A percentile compares a stretch with the other conserved stretches of the same genome.
Conservation (phyloP, 1,139 yeast genomes). For the Yamadazyma dendronema region DNA sequence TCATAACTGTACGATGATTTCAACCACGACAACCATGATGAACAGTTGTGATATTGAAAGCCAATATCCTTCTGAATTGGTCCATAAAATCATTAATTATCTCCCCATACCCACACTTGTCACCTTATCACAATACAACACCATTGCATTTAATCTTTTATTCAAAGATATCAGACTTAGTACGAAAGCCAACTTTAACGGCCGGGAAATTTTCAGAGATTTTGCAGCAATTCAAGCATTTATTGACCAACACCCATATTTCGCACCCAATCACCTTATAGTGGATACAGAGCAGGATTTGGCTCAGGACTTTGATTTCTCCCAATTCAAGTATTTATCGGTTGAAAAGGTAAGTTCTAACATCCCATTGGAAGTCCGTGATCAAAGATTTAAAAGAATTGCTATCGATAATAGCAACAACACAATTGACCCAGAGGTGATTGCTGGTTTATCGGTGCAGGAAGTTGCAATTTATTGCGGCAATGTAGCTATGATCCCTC, state of each 20-base stretch:
- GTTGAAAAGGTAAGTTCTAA: slow-evolving; percentile 1
- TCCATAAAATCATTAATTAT: slow-evolving; percentile 1
- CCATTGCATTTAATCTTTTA: slow-evolving; percentile 4
- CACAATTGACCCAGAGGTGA: background rate
- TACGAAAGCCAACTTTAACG: background rate
- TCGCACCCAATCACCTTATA: slow-evolving; percentile 5
- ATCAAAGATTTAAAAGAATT: background rate
- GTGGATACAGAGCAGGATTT: slow-evolving; percentile 5
- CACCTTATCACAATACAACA: slow-evolving; percentile 3
- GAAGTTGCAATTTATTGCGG: slow-evolving; percentile 4
- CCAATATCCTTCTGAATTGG: slow-evolving; percentile 1
- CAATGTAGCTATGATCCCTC: slow-evolving; percentile 1
- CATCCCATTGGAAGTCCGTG: background rate
- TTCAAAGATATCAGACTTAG: slow-evolving; percentile 3
- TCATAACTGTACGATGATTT: no score
- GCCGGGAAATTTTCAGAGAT: slow-evolving; percentile 2
- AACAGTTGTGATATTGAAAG: background rate
- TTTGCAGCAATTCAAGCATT: slow-evolving; percentile 3
- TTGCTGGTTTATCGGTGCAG: slow-evolving; percentile 2
- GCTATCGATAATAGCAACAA: background rate
- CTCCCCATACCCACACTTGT: background rate
- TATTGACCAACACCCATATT: slow-evolving; percentile 3
- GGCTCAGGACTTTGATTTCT: slow-evolving; percentile 2
- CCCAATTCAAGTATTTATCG: slow-evolving; percentile 7
- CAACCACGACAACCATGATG: no score